Base-by-base conservation (phyloP, 306 rosid species). In the Acacia crassicarpa region DNA sequence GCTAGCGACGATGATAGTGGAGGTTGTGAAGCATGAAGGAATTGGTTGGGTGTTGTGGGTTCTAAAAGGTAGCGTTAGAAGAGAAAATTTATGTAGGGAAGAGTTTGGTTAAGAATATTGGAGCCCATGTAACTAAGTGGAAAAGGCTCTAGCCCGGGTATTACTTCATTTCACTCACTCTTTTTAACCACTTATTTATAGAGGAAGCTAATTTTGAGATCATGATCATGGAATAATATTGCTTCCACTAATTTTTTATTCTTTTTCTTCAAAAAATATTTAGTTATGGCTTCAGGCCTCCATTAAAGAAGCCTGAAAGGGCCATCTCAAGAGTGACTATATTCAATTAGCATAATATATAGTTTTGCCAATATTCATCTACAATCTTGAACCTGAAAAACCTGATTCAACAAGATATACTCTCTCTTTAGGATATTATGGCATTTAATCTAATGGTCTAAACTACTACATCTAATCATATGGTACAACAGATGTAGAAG, bases 241-340 rank as follows among this genome's bases (percentile, higher is more conserved):
- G 67, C 74, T 73, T 74, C 84, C 11, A 48, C 22, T 2, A 8
- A 2, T 53, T 23, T 33, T 65, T 51, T 10, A 30, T 20, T 72
- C 10, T 75, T 49, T 22, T 32, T 30, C 23, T 38, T 9, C 23
- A 65, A 0, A 35, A 35, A 73, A 66, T 14, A 63, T 53, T 72
- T 78, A 53, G 3, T 19, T n/a, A 22, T 44, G 23, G 44, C 51
- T 72, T 67, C 53, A 62, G 53, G 44, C 25, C 51, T 48, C 73
- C 10, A 7, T 72, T 53, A 49, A 63, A 72, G 79, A 78, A 62
- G 38, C 62, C 27, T 27, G 41, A 62, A 83, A 83, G 67, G 27
- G 33, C 19, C 51, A n/a, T 69, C n/a, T 14, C 3, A 75, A n/a
- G 30, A 74, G 12, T 1, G 58, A 19, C 41, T 35, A 62, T 2